Conservation (phyloP, 257 asterid genomes). For the Agastache rugosa region DNA sequence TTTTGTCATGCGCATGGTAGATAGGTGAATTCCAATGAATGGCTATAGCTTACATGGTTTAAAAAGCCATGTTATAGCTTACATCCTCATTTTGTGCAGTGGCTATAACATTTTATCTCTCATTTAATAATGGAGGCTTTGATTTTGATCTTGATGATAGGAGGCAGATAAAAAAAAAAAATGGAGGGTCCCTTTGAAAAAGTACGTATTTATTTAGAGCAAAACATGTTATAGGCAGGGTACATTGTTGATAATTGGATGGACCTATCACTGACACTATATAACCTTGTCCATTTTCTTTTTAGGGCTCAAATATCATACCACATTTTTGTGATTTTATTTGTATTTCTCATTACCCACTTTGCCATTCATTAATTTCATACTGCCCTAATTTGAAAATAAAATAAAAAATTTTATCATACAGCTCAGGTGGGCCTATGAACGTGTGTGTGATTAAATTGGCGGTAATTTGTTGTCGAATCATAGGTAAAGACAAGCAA, state of each 20-base stretch:
- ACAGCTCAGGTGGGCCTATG: not conserved
- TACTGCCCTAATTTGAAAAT: not conserved
- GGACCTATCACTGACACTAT: constrained; percentile 41
- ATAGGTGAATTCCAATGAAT: no score
- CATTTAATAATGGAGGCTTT: no score
- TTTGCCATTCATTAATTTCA: no score
- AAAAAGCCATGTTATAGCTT: no score
- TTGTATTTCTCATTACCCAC: no score
- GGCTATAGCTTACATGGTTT: no score
- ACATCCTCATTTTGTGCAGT: no score
- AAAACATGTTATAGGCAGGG: constrained; percentile 35
- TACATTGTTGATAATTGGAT: constrained; percentile 39
- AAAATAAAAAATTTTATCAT: not conserved
- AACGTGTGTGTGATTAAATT: constrained; percentile 9
- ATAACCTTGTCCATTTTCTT: constrained; percentile 3
- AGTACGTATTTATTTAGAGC: constrained; percentile 25
- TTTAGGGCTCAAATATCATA: not conserved
- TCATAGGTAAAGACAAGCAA: constrained; percentile 12
- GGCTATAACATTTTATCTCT: no score
- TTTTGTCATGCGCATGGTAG: no score
- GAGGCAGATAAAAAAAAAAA: not conserved
- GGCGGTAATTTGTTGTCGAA: constrained; percentile 10
- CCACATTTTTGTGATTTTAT: not conserved
- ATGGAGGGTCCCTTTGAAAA: constrained; percentile 21
- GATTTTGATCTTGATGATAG: not conserved